Conservation (phyloP, 306 rosid species). For the Vigna radiata region DNA sequence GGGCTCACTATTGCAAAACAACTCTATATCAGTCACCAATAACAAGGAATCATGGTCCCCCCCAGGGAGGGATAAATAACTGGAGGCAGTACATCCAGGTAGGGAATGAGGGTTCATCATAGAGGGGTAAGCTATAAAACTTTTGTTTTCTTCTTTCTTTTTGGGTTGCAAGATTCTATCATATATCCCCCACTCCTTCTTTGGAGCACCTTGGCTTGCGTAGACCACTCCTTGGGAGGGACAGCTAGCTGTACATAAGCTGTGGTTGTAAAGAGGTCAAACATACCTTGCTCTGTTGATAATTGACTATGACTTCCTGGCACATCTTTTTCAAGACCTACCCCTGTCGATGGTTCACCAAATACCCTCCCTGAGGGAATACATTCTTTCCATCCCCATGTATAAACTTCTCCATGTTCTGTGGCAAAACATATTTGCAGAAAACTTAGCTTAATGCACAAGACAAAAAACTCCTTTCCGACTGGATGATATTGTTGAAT, state of each 20-base stretch:
- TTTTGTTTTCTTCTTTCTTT: slow-evolving; percentile 7
- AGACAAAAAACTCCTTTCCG: not conserved
- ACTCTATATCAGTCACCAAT: slow-evolving; percentile 37
- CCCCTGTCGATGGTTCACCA: slow-evolving; percentile 54
- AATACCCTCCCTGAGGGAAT: slow-evolving; percentile 82
- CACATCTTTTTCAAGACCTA: slow-evolving; percentile 56
- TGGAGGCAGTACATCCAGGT: slow-evolving; percentile 25
- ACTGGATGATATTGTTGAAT: not conserved
- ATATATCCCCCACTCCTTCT: not conserved
- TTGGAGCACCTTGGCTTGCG: slow-evolving; percentile 21
- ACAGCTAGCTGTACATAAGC: slow-evolving; percentile 25
- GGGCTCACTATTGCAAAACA: slow-evolving; percentile 64
- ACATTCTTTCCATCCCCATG: slow-evolving; percentile 98
- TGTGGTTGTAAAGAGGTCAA: slow-evolving; percentile 12
- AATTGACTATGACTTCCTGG: slow-evolving; percentile 61
- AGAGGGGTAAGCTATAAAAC: slow-evolving; percentile 25
- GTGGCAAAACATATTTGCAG: slow-evolving; percentile 27
- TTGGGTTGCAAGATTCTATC: not conserved
- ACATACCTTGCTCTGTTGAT: slow-evolving; percentile 68
- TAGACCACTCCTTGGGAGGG: slow-evolving; percentile 24
- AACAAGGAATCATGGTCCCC: slow-evolving; percentile 2
- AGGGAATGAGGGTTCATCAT: slow-evolving; percentile 33
- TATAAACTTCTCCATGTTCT: slow-evolving; percentile 74
- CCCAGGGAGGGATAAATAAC: slow-evolving; percentile 31
- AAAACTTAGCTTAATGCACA: not conserved